These are phyloP conservation scores for Torrubiella hemipterigena DNA, from an alignment of 2,329 filamentous ascomycete genomes.

Conservation along the genomic window DNA sequence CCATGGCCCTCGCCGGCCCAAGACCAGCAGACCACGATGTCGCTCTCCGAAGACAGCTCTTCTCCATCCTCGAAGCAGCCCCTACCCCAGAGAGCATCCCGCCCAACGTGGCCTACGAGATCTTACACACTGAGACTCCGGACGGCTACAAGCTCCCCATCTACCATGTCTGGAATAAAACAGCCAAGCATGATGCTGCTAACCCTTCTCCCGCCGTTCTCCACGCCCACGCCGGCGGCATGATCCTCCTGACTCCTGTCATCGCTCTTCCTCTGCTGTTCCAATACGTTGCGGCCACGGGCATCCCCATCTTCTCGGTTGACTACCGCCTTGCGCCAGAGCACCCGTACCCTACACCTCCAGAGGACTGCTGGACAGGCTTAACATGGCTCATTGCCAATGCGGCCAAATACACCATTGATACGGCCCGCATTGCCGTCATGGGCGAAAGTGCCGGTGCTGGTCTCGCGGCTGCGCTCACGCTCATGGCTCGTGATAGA, in stretches of 20 bases:
- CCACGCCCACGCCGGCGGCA: background rate
- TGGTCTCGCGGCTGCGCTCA: slow-evolving; percentile 6
- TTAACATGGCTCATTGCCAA: slow-evolving; percentile 28
- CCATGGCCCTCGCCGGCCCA: too few relatives aligned
- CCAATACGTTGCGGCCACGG: background rate
- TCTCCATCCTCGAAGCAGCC: too few relatives aligned
- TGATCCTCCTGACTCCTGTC: background rate
- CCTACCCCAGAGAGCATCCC: too few relatives aligned
- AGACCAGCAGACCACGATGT: too few relatives aligned
- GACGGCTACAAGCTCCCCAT: background rate
- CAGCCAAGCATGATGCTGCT: background rate
- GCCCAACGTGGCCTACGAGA: too few relatives aligned
- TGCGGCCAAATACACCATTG: slow-evolving; percentile 12
- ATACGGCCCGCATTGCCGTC: slow-evolving; percentile 30
- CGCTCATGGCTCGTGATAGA: background rate
- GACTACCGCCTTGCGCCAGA: slow-evolving; percentile 30
- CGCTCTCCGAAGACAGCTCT: too few relatives aligned
- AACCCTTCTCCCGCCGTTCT: background rate
- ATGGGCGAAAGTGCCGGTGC: slow-evolving; percentile 25
- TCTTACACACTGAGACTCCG: too few relatives aligned
- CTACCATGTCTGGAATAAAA: too few relatives aligned
- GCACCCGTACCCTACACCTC: slow-evolving; percentile 35
- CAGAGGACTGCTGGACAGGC: slow-evolving; percentile 39
- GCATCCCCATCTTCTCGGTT: background rate
- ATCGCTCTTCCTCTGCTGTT: background rate